Evolutionary conservation across 768 basidiomycete genomes (phyloP), one percentile per base, ranked within the genome.

Genomic region (Boletus reticulatus): DNA sequence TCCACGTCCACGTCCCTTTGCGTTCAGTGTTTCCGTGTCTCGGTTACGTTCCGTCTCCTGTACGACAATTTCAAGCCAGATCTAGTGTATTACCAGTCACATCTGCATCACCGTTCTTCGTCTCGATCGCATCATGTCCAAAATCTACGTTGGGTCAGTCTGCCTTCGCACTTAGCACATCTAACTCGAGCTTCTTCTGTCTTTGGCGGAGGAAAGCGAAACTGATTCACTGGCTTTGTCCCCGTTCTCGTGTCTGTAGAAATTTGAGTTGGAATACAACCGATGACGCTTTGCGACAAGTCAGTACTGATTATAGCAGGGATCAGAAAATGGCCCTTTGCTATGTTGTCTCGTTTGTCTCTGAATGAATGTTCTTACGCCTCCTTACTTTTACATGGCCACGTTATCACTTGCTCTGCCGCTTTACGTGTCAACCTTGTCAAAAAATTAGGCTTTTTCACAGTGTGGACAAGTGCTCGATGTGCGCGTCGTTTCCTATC

Each of bases 261-360:
- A 92, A 92, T 85, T 81, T 92, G 82, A 92, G 89, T 83, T 93
- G 91, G 91, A 89, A 88, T 80, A 96, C 94, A 74, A 94, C 85
- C 73, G 94, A 96, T 84, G 94, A 96, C 41, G 83, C 84, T 54
- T 82, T 97, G 64, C 87, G 88, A 75, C 75, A 84, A 78, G 93
- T 94, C 82, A 87, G 91, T 90, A 44, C 67, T 82, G 76, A 75
- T 72, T 76, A 70, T 73, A 62, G 66, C 68, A 46, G 54, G 66
- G 67, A 61, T 58, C 60, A 20, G 45, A 48, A 53, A 50, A 47
- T 51, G 54, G 51, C 47, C 67, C 58, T 55, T 59, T 72, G 71
- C 73, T 75, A 66, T 79, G 78, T 84, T 80, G 78, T 82, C 75
- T 71, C 57, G 66, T 62, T 63, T 71, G 64, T 70, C 59, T 65